Conservation (phyloP, 176 grass and related monocot genomes). For the Puccinellia tenuiflora region DNA sequence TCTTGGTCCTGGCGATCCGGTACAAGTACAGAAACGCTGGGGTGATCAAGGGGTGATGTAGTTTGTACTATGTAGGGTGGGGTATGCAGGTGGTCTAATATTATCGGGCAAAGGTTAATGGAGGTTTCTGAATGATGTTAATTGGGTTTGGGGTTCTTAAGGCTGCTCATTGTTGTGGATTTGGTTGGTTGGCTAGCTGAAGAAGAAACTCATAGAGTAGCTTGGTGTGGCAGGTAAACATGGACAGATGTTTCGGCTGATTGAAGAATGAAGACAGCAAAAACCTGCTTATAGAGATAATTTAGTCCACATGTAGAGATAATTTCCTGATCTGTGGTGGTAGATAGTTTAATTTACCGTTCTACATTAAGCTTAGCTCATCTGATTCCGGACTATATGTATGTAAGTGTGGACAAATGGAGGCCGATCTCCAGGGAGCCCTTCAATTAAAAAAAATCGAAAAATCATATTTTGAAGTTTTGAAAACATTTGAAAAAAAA, state of each 20-base stretch:
- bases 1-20: constrained; percentile 53
- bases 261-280: not conserved
- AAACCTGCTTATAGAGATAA: not conserved
- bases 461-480: too few species aligned
- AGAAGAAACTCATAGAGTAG: not conserved
- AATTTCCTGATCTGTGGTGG: not conserved
- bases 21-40: constrained; percentile 63
- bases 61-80: not conserved
- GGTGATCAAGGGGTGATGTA: constrained; percentile 16
- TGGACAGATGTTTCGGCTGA: not conserved
- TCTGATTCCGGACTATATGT: too few species aligned
- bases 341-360: too few species aligned
- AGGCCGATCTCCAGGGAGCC: too few species aligned
- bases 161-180: not conserved
- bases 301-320: not conserved
- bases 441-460: too few species aligned
- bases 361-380: too few species aligned
- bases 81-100: constrained; percentile 2
- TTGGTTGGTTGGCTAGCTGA: not conserved
- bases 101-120: not conserved
- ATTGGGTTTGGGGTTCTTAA: not conserved
- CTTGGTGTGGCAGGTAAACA: not conserved
- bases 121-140: not conserved
- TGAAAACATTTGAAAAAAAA: too few species aligned
- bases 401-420: too few species aligned